phyloP scores from a whole-genome alignment of 768 basidiomycete genomes.

The Strobilomyces dryophilus region DNA sequence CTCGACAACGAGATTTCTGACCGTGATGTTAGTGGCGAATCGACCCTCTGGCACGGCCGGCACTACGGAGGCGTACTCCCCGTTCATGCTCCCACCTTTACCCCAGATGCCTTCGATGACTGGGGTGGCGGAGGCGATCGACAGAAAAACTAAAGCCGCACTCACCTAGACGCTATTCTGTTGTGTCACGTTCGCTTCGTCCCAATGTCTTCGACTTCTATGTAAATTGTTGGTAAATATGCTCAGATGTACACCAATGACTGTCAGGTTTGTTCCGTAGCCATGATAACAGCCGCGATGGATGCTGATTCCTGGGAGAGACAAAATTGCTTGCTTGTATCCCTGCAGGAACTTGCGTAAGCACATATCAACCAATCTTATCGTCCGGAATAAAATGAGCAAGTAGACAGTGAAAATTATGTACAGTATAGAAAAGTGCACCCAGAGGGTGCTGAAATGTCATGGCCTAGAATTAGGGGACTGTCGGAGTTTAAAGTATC shows the following conservation, averaged over 20 bases:
- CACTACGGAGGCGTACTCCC: slow-evolving; percentile 12
- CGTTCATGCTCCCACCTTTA: slow-evolving; percentile 39
- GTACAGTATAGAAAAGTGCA: no score
- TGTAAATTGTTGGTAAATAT: slow-evolving; percentile 2
- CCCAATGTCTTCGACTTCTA: neutral
- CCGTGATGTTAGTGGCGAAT: neutral
- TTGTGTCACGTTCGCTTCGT: neutral
- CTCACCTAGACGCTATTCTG: neutral
- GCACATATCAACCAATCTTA: no score
- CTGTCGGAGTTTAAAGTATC: no score
- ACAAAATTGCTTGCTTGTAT: no score
- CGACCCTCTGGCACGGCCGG: neutral
- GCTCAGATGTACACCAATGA: neutral
- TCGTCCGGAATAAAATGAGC: no score
- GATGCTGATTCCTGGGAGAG: no score
- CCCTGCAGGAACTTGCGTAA: no score
- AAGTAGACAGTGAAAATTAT: no score
- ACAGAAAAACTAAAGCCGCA: slow-evolving; percentile 3
- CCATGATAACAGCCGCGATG: no score
- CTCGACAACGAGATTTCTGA: neutral
- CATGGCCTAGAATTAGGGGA: no score
- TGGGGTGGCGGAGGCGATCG: slow-evolving; percentile 12
- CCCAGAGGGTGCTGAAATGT: no score
- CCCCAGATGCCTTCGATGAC: slow-evolving; percentile 28
- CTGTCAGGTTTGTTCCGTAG: no score